Percentiles rank a stretch among this genome's conserved stretches.
These are phyloP conservation scores for Crotalaria pallida DNA, from an alignment of 306 rosid genomes.

Conservation along the genomic window DNA sequence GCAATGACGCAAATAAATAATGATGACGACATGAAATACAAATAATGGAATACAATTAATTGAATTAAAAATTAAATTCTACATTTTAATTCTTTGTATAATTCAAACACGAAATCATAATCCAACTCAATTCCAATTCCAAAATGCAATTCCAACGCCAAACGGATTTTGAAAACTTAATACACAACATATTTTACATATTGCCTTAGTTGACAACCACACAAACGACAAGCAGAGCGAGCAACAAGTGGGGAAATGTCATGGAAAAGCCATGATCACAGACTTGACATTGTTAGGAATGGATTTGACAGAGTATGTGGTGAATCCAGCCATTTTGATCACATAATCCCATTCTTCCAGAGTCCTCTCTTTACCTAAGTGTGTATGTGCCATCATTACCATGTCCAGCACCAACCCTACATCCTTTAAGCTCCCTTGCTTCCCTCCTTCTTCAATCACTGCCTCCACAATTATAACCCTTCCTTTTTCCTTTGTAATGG, in stretches of 20 bases:
- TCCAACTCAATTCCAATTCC: no score
- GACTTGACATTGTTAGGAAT: slow-evolving; percentile 35
- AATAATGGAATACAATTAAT: no score
- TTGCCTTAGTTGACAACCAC: no score
- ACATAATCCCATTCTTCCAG: slow-evolving; percentile 50
- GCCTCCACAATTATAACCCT: slow-evolving; percentile 53
- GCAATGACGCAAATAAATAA: no score
- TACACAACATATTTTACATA: no score
- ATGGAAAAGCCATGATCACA: slow-evolving; percentile 41
- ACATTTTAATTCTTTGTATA: no score
- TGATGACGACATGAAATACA: no score
- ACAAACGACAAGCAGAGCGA: not conserved
- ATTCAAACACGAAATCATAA: no score
- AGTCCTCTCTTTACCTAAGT: slow-evolving; percentile 51
- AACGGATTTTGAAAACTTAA: no score
- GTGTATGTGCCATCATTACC: slow-evolving; percentile 57
- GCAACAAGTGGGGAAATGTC: not conserved
- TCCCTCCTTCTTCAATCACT: slow-evolving; percentile 30
- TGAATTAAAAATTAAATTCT: no score
- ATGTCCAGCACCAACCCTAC: slow-evolving; percentile 49
- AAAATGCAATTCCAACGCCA: no score
- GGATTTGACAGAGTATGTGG: slow-evolving; percentile 19
- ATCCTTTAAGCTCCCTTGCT: slow-evolving; percentile 18
- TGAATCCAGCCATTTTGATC: slow-evolving; percentile 52
- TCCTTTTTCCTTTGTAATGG: slow-evolving; percentile 41